Percentiles rank a stretch among this genome's conserved stretches.
These are phyloP conservation scores for Ophiostoma quercus DNA, from an alignment of 2,329 filamentous ascomycete species.

Conservation along the genomic window DNA sequence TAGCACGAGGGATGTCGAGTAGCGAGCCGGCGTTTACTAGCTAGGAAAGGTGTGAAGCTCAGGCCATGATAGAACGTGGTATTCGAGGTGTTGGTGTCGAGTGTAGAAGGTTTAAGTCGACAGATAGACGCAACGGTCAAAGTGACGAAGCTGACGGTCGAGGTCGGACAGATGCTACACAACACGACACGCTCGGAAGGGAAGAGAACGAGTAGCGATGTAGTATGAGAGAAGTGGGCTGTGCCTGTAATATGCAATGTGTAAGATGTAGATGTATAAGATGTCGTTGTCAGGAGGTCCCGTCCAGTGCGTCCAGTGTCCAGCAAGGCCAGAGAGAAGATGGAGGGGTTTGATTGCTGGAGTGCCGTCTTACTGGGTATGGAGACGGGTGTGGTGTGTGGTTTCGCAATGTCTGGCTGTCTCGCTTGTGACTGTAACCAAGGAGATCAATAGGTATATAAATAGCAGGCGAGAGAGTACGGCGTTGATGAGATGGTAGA, in stretches of 20 bases:
- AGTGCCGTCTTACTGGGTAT: not conserved
- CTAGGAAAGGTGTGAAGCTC: not conserved
- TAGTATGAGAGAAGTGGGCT: not conserved
- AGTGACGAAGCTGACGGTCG: too few species aligned
- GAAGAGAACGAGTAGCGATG: not conserved
- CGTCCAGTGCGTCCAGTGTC: too few species aligned
- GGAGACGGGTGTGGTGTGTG: not conserved
- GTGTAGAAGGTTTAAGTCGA: not conserved
- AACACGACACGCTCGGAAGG: not conserved
- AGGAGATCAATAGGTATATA: not conserved
- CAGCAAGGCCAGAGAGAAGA: not conserved
- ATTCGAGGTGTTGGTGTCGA: not conserved
- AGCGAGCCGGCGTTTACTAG: not conserved
- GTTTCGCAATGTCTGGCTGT: slow-evolving; percentile 16
- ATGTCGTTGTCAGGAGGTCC: not conserved
- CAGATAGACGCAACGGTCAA: not conserved
- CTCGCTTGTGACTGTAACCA: slow-evolving; percentile 13
- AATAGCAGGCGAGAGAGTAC: not conserved
- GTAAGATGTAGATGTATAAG: not conserved
- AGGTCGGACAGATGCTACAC: not conserved
- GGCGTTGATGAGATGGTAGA: not conserved
- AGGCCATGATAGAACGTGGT: not conserved
- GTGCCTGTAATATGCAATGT: not conserved
- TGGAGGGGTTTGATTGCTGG: not conserved
- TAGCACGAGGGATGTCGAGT: not conserved